phyloP scores from a whole-genome alignment of 495 filamentous ascomycete genomes.

The Hypoxylon trugodes region DNA sequence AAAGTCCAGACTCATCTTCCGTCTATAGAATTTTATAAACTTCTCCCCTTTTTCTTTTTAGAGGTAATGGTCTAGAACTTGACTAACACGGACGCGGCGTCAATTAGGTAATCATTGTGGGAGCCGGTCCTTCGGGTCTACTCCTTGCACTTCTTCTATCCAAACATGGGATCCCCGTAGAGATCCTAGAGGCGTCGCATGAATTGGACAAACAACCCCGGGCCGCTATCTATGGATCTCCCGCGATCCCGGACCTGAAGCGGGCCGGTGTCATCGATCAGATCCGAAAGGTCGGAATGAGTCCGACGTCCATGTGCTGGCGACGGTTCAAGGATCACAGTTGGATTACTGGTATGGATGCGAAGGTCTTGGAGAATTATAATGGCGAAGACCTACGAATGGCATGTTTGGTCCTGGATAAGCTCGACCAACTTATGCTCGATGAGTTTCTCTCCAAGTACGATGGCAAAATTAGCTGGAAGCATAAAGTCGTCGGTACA shows the following conservation, averaged over 20 bases:
- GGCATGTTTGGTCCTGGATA: constrained; percentile 48
- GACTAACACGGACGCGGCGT: not conserved
- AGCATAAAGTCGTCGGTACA: constrained; percentile 58
- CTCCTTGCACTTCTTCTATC: constrained; percentile 64
- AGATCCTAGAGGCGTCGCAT: constrained; percentile 59
- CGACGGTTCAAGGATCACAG: constrained; percentile 51
- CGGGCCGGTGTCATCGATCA: constrained; percentile 66
- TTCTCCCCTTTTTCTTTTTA: not conserved
- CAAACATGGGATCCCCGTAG: constrained; percentile 60
- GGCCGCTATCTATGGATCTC: constrained; percentile 61
- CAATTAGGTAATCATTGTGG: constrained; percentile 56
- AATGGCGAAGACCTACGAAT: constrained; percentile 50
- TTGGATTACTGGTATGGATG: constrained; percentile 46
- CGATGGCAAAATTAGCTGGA: constrained; percentile 54
- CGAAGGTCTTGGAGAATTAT: constrained; percentile 38
- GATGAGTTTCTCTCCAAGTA: constrained; percentile 56
- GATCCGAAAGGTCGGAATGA: constrained; percentile 57
- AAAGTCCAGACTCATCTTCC: not conserved
- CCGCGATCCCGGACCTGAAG: constrained; percentile 61
- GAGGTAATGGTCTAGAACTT: not conserved
- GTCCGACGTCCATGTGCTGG: constrained; percentile 62
- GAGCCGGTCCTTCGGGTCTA: constrained; percentile 66
- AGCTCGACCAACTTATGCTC: constrained; percentile 55
- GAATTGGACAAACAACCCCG: constrained; percentile 64
- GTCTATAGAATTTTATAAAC: too few species aligned